A percentile compares a stretch with the other conserved stretches of the same genome.
Conservation (phyloP, 1,284 basidiomycete genomes). For the Ustilago tritici region DNA sequence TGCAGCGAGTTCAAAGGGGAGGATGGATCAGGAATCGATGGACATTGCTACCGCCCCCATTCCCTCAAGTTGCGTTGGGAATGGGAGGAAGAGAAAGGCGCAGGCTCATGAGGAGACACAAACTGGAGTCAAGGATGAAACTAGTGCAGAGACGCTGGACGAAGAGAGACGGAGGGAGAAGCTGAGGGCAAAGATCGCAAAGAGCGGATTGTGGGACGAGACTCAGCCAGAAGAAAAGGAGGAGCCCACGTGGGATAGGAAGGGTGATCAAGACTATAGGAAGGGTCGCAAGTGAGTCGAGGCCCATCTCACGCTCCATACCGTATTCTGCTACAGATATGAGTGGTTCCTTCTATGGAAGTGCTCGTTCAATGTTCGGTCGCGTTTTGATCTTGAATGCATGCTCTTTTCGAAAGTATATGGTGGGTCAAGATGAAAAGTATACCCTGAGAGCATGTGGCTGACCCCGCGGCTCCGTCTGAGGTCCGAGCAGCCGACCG, state of each 20-base stretch:
- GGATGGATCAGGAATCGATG: conserved; percentile 27
- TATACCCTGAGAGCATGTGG: too few relatives aligned
- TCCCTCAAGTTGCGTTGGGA: conserved; percentile 27
- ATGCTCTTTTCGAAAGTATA: too few relatives aligned
- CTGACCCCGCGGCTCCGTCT: too few relatives aligned
- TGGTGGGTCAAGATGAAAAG: too few relatives aligned
- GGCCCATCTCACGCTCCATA: background rate
- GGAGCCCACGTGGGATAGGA: conserved; percentile 58
- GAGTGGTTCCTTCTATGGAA: background rate
- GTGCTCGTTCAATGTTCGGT: too few relatives aligned
- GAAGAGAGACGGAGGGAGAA: conserved; percentile 38
- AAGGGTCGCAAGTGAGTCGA: conserved; percentile 42
- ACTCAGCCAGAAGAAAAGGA: conserved; percentile 63
- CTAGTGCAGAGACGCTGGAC: conserved; percentile 6
- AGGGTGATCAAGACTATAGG: conserved; percentile 58
- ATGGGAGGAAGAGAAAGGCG: conserved; percentile 35
- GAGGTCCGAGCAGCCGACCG: too few relatives aligned
- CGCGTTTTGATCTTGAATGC: too few relatives aligned
- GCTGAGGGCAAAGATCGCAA: conserved; percentile 39
- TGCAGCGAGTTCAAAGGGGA: conserved; percentile 7
- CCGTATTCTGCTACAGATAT: background rate
- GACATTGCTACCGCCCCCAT: conserved; percentile 41
- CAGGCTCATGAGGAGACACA: conserved; percentile 23
- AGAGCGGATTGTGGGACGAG: conserved; percentile 61
- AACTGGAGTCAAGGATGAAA: conserved; percentile 1